phyloP scores from a whole-genome alignment of 495 filamentous ascomycete genomes.

The Talaromyces liani region DNA sequence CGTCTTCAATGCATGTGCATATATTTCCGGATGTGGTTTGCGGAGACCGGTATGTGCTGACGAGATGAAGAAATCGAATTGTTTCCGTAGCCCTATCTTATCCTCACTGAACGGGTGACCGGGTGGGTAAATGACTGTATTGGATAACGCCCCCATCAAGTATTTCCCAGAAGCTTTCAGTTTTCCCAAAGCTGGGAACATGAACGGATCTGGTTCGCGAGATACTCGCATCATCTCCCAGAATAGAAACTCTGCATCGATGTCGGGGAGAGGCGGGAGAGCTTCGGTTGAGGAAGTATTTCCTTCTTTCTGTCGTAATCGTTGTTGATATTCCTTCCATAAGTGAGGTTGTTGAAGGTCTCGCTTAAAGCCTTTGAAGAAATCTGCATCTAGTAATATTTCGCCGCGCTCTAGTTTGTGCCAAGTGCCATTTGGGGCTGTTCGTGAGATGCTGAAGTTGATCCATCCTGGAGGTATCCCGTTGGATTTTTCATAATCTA shows the following conservation, averaged over 20 bases:
- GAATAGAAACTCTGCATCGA: conserved; percentile 80
- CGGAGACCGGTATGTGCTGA: conserved; percentile 79
- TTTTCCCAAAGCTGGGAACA: conserved; percentile 75
- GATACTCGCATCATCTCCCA: conserved; percentile 84
- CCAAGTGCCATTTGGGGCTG: conserved; percentile 79
- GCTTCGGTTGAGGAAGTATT: conserved; percentile 10
- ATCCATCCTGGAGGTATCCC: conserved; percentile 81
- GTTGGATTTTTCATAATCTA: conserved; percentile 72
- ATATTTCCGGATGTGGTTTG: conserved; percentile 81
- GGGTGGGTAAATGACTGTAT: conserved; percentile 76
- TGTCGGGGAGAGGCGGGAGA: conserved; percentile 51
- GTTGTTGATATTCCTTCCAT: conserved; percentile 58
- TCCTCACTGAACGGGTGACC: conserved; percentile 50
- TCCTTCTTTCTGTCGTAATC: conserved; percentile 23
- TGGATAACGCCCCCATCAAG: conserved; percentile 75
- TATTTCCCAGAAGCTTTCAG: conserved; percentile 56
- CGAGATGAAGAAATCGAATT: conserved; percentile 80
- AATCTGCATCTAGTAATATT: conserved; percentile 61
- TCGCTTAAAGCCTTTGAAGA: conserved; percentile 67
- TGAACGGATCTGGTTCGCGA: conserved; percentile 67
- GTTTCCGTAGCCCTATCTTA: conserved; percentile 40
- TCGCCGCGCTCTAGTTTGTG: conserved; percentile 71
- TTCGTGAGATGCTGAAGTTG: conserved; percentile 76
- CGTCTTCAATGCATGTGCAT: conserved; percentile 59
- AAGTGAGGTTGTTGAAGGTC: conserved; percentile 59